Evolutionary conservation across 345 rosid species (phyloP), one percentile per base, ranked within the genome.

Genomic region (Rhizophora apiculata): DNA sequence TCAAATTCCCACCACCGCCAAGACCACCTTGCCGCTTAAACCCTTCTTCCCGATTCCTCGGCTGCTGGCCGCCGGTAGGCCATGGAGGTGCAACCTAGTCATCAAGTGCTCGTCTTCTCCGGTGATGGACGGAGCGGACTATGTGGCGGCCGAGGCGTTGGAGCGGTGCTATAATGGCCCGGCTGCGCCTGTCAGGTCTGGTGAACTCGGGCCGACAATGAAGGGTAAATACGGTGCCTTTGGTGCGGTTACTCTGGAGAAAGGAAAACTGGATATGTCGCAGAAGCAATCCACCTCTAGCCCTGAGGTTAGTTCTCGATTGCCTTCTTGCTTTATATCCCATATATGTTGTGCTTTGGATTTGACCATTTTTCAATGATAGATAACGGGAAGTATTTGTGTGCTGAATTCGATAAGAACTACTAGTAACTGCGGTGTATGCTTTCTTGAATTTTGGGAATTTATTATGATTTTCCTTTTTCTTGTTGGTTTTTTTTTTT

Each of bases 181-280:
- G 5, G 62, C 80, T 26, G 73, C 71, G 29, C 63, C 49, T 20
- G 63, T 78, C 34, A 48, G 22, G 8, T 74, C 76, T 3, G 72
- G 73, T 8, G 87, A 76, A 69, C 70, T 67, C 32, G 88, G 87
- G n/a, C 96, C 96, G 13, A 80, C 82, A 55, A 95, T 95, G 96
- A 92, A 87, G 79, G 87, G 89, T 19, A 68, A 84, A 66, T 82
- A 48, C 49, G 96, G 97, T 15, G 80, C 97, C 0, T 53, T 81
- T 11, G 96, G 96, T 59, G 86, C 96, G 32, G 96, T 89, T 7
- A 95, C 99, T 30, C 78, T 95, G 80, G 96, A 95, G 78, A 95
- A 92, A 66, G 93, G 93, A 70, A 95, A 92, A 76, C 88, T 91
- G n/a, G 95, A 89, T 70, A 18, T 82, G 78, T 60, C 95, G 34